Base-by-base conservation (phyloP, 306 rosid genomes). In the Boehmeria nivea region DNA sequence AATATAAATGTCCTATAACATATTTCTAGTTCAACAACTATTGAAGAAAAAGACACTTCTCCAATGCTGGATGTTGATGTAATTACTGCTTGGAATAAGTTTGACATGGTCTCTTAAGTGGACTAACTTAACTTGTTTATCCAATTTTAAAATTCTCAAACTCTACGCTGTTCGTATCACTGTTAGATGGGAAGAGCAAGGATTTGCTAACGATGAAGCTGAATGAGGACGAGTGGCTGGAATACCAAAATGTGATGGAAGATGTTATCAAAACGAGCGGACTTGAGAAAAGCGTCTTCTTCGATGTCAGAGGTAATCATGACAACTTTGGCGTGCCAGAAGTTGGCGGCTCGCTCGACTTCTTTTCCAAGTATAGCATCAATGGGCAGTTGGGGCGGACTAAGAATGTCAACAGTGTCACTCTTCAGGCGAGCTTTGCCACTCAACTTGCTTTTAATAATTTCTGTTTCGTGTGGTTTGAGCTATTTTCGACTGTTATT, bases 191-290 rank as follows among this genome's bases (percentile, higher is more conserved):
- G 19, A 87, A 91, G 58, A 87, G 98, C 82, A 77, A 87, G 75
- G 98, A 87, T 62, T 72, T 82, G 75, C 65, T 82, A 17, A 87
- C 98, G 12, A 84, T 72, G 98, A 87, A 78, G 78, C 87, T 78
- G 71, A 82, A 80, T 65, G 96, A 87, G 79, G 87, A 71, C 51
- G 98, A 91, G 69, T 91, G 96, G 98, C 59, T 78, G 67, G 93
- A 91, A 48, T 91, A 91, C 66, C 66, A 23, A 71, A 66, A 53
- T 68, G 66, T 62, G 15, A 73, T 82, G 88, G 88, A 78, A 51
- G 64, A 62, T 54, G 95, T 90, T 64, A 68, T 84, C 21, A 46
- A 71, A 66, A 78, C 59, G 60, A 90, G 95, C 57, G 72, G 88
- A 57, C 86, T 90, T 34, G 69, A 74, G 27, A 82, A 74, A 77